These are phyloP conservation scores for Macrophomina phaseolina DNA, from an alignment of 2,329 filamentous ascomycete species.

Conservation along the genomic window DNA sequence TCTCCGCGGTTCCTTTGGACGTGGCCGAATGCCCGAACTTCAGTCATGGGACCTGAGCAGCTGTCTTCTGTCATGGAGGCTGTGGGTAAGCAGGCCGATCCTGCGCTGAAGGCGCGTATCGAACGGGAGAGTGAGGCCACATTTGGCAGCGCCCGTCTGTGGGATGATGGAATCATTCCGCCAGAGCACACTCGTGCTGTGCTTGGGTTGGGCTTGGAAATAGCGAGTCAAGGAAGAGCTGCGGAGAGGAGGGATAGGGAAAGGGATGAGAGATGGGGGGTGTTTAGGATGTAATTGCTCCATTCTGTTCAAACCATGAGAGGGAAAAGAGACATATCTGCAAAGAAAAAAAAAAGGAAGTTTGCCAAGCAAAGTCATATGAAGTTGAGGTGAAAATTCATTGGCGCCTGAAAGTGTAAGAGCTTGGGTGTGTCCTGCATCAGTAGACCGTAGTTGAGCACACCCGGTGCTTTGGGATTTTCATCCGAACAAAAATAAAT, in stretches of 20 bases:
- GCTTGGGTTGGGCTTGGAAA: slow-evolving; percentile 55
- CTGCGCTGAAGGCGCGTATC: slow-evolving; percentile 80
- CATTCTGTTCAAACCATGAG: background rate
- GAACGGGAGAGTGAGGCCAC: slow-evolving; percentile 88
- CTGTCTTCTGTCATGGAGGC: slow-evolving; percentile 92
- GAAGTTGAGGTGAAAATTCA: too few species aligned
- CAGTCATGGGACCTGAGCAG: slow-evolving; percentile 96
- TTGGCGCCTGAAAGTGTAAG: too few species aligned
- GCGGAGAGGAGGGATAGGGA: slow-evolving; percentile 41
- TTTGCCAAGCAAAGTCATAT: too few species aligned
- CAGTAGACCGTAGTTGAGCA: too few species aligned
- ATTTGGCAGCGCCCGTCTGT: slow-evolving; percentile 86
- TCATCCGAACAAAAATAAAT: too few species aligned
- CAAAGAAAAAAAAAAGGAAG: background rate
- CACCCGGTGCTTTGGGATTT: too few species aligned
- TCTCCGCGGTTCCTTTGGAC: slow-evolving; percentile 91
- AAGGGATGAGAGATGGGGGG: slow-evolving; percentile 43
- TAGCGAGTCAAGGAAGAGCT: slow-evolving; percentile 48
- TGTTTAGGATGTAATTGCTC: slow-evolving; percentile 46
- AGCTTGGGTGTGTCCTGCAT: too few species aligned
- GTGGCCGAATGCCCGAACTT: slow-evolving; percentile 96
- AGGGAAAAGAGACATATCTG: background rate
- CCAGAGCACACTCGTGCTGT: slow-evolving; percentile 56
- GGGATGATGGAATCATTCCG: slow-evolving; percentile 67
- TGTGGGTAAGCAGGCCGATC: slow-evolving; percentile 83